Conservation (phyloP, 2,329 filamentous ascomycete genomes). For the Diaporthe ilicicola region DNA sequence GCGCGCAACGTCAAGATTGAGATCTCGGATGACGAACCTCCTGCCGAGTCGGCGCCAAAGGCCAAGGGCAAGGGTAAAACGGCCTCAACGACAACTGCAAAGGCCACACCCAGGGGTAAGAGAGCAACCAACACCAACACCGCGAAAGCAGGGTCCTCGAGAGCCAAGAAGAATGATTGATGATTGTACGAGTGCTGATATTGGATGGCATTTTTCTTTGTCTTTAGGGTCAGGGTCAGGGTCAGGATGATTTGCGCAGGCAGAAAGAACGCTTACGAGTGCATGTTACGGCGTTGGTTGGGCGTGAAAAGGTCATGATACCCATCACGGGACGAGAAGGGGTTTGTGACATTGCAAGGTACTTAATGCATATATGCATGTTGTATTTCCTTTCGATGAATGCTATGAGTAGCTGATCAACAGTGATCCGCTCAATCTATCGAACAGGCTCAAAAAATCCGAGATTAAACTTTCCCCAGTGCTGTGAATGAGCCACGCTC, state of each 20-base stretch:
- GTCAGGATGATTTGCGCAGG: neutral
- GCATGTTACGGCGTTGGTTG: constrained; percentile 29
- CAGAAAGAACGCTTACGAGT: neutral
- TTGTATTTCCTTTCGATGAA: constrained; percentile 9
- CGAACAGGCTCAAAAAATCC: constrained; percentile 5
- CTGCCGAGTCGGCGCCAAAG: constrained; percentile 30
- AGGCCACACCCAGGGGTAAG: constrained; percentile 29
- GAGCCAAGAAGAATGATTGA: constrained; percentile 27
- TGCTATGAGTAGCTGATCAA: constrained; percentile 21
- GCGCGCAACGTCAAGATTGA: constrained; percentile 40
- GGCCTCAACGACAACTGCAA: constrained; percentile 10
- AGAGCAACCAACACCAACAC: constrained; percentile 26
- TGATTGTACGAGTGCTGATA: constrained; percentile 28
- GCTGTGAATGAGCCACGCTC: constrained; percentile 5
- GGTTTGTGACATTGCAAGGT: neutral
- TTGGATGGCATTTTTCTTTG: constrained; percentile 25
- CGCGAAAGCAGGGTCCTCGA: constrained; percentile 24
- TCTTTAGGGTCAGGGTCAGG: constrained; percentile 17
- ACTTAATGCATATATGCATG: constrained; percentile 17
- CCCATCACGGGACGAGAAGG: constrained; percentile 18
- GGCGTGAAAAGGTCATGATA: constrained; percentile 22
- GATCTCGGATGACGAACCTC: constrained; percentile 31
- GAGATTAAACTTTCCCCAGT: neutral
- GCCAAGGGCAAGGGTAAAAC: constrained; percentile 42
- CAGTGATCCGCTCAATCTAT: constrained; percentile 12